phyloP scores from a whole-genome alignment of 768 basidiomycete species.

The Ramaria sp. region DNA sequence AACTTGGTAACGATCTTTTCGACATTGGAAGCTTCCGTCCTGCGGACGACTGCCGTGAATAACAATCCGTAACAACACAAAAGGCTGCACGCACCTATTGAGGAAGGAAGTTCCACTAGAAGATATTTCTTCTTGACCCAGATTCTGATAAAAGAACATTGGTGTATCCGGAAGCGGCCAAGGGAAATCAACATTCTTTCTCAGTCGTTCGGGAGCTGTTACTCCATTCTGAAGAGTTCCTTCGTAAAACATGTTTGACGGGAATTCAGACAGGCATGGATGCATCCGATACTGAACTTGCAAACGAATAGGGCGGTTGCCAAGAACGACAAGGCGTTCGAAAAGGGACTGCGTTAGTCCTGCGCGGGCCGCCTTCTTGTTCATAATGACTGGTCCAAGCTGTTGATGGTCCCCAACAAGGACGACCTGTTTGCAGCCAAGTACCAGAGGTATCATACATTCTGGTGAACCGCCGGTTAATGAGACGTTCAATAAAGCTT shows the following conservation, averaged over 20 bases:
- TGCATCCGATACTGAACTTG: conserved; percentile 99
- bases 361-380: conserved; percentile 99
- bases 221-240: conserved; percentile 98
- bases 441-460: conserved; percentile 97
- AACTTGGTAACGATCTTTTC: conserved; percentile 99
- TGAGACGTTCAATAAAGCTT: neutral
- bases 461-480: conserved; percentile 35
- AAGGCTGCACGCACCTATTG: conserved; percentile 50
- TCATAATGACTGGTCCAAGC: conserved; percentile 99
- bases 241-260: conserved; percentile 99
- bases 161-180: conserved; percentile 97
- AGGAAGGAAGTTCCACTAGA: conserved; percentile 98
- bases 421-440: conserved; percentile 97
- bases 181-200: conserved; percentile 98
- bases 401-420: conserved; percentile 96
- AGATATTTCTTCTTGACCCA: conserved; percentile 98
- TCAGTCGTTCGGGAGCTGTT: conserved; percentile 90
- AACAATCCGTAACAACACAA: neutral
- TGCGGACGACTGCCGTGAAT: conserved; percentile 21
- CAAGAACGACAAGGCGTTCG: conserved; percentile 90
- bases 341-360: conserved; percentile 97
- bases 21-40: conserved; percentile 97
- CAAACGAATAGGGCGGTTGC: conserved; percentile 93
- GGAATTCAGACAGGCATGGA: conserved; percentile 97
- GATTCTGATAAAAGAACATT: conserved; percentile 99